A percentile compares a stretch with the other conserved stretches of the same genome.
phyloP scores from a whole-genome alignment of 208 protist genomes.

The Sergeia podlipaevii region DNA sequence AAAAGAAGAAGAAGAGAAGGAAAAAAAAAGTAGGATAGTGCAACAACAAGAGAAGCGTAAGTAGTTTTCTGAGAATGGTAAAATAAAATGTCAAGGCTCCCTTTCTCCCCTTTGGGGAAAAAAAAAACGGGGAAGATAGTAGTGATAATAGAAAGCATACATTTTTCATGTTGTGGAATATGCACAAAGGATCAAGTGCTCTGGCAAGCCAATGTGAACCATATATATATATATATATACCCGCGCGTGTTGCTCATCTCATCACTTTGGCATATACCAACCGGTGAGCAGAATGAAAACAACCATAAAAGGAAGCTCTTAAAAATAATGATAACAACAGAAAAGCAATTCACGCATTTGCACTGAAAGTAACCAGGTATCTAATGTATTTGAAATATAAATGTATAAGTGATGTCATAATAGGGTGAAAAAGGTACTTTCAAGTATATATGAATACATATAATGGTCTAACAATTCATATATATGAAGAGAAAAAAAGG shows the following conservation, averaged over 20 bases:
- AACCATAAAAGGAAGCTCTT: too few species aligned
- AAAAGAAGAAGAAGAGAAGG: not conserved
- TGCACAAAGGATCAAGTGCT: constrained; percentile 4
- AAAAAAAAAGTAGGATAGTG: constrained; percentile 3
- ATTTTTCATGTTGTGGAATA: constrained; percentile 3
- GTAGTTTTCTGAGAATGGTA: too few species aligned
- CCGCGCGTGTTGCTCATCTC: constrained; percentile 9
- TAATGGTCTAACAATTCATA: constrained; percentile 4
- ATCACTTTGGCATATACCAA: too few species aligned
- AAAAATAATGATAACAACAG: too few species aligned
- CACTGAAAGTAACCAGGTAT: too few species aligned
- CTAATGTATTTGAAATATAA: not conserved
- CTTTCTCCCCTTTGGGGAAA: too few species aligned
- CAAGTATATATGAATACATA: constrained; percentile 18
- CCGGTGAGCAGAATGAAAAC: too few species aligned
- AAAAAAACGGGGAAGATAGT: not conserved
- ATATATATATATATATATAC: constrained; percentile 16
- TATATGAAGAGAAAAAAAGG: constrained; percentile 10
- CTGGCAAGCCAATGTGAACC: constrained; percentile 12
- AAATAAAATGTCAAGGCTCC: too few species aligned
- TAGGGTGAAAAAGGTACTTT: constrained; percentile 10
- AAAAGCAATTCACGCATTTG: too few species aligned
- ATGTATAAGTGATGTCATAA: constrained; percentile 11
- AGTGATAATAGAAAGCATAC: not conserved
- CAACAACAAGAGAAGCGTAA: too few species aligned